Evolutionary conservation across 305 asterid genomes (phyloP), one percentile per base, ranked within the genome.

Genomic region (Fraxinus nigra): DNA sequence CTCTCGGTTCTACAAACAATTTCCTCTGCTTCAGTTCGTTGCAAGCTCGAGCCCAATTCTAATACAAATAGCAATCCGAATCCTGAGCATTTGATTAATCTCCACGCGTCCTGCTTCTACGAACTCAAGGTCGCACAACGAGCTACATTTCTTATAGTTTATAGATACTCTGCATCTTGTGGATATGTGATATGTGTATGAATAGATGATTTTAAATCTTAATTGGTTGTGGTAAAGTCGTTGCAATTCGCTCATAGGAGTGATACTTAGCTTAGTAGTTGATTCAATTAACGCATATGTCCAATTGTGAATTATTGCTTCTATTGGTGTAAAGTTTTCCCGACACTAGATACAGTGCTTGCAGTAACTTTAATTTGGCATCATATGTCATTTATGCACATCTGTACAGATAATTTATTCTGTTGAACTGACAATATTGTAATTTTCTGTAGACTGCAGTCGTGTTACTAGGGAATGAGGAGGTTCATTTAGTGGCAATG

Each of bases 401-500:
- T 51, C 20, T 7, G 10, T 79, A 22, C 18, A 16, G 22, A 16
- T 33, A 70, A 46, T 75, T 13, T 67, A 51, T 10, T 63, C 37
- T 61, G 37, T 59, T 22, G 81, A 40, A 38, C 79, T 80, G 76
- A 40, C 70, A 22, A 30, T 69, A 11, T 61, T 80, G 48, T 61
- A 74, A 81, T 5, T 75, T 80, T 72, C 38, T 86, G 86, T 85
- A 96, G 98, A 96, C 99, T 48, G 98, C 98, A 5, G 98, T 96
- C 85, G 97, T 90, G 85, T 78, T 91, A 84, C 88, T 88, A 80
- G 98, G 94, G 72, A 86, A 81, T 69, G 98, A 94, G 84, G 98
- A 96, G 87, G 83, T 96, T 75, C 99, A 96, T 90, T 87, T 96
- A 82, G 98, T 96, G 87, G 99, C 98, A 82, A 96, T 96, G 99